Percentiles rank a stretch among this genome's conserved stretches.
Conservation (phyloP, 164 flowering plant genomes). For the Magnolia officinalis region DNA sequence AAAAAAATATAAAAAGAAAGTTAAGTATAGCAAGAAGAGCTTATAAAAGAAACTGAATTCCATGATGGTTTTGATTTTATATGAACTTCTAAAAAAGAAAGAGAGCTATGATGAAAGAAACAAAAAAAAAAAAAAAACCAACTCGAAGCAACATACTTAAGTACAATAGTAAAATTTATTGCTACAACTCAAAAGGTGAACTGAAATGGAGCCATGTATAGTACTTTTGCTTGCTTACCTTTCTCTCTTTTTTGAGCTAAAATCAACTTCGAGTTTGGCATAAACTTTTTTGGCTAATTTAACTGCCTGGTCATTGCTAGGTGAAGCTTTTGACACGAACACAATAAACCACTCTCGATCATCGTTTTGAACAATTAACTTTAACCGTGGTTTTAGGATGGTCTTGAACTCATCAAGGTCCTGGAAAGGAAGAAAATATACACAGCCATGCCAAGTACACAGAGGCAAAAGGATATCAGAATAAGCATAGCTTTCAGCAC, state of each 20-base stretch:
- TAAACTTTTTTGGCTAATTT: slow-evolving; percentile 85
- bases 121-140: not conserved
- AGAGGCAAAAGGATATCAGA: slow-evolving; percentile 5
- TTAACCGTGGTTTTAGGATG: slow-evolving; percentile 88
- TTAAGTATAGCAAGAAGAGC: not conserved
- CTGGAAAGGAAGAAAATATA: slow-evolving; percentile 32
- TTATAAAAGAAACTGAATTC: not conserved
- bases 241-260: slow-evolving; percentile 93
- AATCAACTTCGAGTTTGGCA: slow-evolving; percentile 93
- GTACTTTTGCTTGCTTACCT: slow-evolving; percentile 34
- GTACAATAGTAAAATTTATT: not conserved
- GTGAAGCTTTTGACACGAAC: slow-evolving; percentile 84
- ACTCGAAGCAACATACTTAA: not conserved
- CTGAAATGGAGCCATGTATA: not conserved
- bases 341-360: slow-evolving; percentile 97
- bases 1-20: not conserved
- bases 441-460: not conserved
- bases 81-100: not conserved
- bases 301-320: slow-evolving; percentile 79
- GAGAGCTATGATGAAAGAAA: not conserved
- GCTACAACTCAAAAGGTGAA: not conserved
- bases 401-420: slow-evolving; percentile 99
- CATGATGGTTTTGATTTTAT: not conserved
- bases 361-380: slow-evolving; percentile 90
- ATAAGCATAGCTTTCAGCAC: not conserved